Evolutionary conservation across 1,284 basidiomycete species (phyloP), one percentile per base, ranked within the genome.

Genomic region (Naganishia liquefaciens): DNA sequence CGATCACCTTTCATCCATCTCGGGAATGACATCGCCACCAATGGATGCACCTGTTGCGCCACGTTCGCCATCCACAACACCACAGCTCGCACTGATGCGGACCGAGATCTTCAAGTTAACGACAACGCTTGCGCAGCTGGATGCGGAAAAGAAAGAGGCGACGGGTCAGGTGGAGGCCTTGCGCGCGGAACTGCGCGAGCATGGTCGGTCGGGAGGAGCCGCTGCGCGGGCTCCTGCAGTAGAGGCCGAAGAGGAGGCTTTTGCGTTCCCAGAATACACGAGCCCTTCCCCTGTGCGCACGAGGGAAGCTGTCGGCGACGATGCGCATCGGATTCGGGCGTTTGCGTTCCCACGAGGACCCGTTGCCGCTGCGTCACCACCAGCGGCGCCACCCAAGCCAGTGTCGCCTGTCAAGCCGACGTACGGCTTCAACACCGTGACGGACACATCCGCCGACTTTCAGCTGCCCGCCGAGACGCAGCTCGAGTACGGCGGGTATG

Each of bases 41-140:
- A 27, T 49, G 15, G 57, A 65, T 15, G 30, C 51, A 21, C 27
- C 64, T 3, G 27, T 33, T 6, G 51, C 23, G 10, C 23, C 54
- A 40, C 55, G 54, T 15, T 53, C 64, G 3, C 55, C 55, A 21
- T 54, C 40, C 1, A 53, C 30, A 1, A 33, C 51, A 10, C 51
- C 51, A n/a, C 64, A 65, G 28, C 33, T 61, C 49, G 64, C 64
- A 4, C 39, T 58, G 6, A 65, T 61, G 55, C 64, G 64, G 9
- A 58, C 53, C 27, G 55, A 65, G 33, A 40, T 65, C 40, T 65
- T 65, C 64, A 65, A 65, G 42, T 25, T 65, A 43, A 58, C 64
- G 3, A 52, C 57, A 11, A 40, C 52, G 17, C 43, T 65, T 9
- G 50, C 50, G 37, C 64, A 50, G 10, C 50, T 60, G 19, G 50